Evolutionary conservation across 148 eudicot species (phyloP), one percentile per base, ranked within the genome.

Genomic region (Nyssa sinensis): DNA sequence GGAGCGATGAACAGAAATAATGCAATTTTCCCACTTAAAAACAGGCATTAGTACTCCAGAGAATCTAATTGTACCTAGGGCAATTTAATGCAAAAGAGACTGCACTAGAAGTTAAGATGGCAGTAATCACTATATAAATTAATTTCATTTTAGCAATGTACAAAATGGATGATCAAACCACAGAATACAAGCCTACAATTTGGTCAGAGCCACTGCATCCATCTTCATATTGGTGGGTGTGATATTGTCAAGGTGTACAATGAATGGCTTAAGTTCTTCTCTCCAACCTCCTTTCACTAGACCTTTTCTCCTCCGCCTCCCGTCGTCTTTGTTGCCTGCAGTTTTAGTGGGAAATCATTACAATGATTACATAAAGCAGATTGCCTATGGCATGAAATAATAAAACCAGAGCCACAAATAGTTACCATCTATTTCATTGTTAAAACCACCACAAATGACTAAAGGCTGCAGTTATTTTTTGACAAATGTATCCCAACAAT

Each of bases 281-380:
- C 19, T 92, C 94, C 21, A 73, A 70, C 70, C 78, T 90, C 75
- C 55, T 87, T 74, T 92, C 97, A 81, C 88, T 88, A 30, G 90
- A 86, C 73, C 86, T 81, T 80, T 51, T 91, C 69, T 86, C 97
- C 66, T 93, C 98, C 57, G 96, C 98, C 81, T 90, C 96, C 69
- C 86, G 77, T 51, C 96, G 87, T 75, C 89, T 89, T 72, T 90
- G 98, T 86, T 88, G 91, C 86, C 96, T 93, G 84, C 74, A 75
- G 75, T 72, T 69, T 17, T n/a, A 55, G 19, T 17, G 59, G 59
- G 7, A 19, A 55, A 55, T 55, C 25, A 55, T 49, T 3, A 19
- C 21, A n/a, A 55, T 55, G 59, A 17, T 2, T 7, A 55, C 1
- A 55, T 55, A 5, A 55, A 49, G 59, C 31, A 69, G 49, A 29